Base-by-base conservation (phyloP, 2,329 filamentous ascomycete species). In the Corinectria fuckeliana region DNA sequence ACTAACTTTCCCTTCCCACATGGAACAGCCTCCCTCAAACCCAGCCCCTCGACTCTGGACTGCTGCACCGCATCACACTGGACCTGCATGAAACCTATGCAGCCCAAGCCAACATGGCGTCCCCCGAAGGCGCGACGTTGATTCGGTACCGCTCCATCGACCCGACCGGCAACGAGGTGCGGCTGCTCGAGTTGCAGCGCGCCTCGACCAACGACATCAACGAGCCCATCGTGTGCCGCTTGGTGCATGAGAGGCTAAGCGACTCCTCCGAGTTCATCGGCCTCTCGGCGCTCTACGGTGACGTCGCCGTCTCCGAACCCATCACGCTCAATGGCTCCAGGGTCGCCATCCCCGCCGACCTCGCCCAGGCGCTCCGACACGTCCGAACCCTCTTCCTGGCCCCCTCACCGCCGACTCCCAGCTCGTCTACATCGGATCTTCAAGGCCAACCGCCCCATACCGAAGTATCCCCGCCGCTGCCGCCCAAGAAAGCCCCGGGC, bases 201-300 rank as follows among this genome's bases (percentile, higher is more conserved):
- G 49, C 66, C 2, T 44, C 66, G 1, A 61, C 50, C 23, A 63
- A 63, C 65, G 57, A 67, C 38, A 34, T 68, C 18, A 59, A 56
- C 48, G 66, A 68, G 21, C 56, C 61, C 5, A 6, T 68, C 16
- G 61, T 67, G 8, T 68, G 66, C 49, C 66, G 63, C 16, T 49
- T 68, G 2, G 63, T 68, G 2, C 66, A 68, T 14, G 63, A 65
- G 30, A 60, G 50, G 26, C 28, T 67, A 9, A 36, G 18, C 21
- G 55, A 68, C n/a, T 52, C 63, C 1, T 41, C 65, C 11, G 66
- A 68, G n/a, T 68, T 63, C 23, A 65, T 68, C 13, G 66, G 66
- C 1, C 63, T 68, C 4, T 68, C 66, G 3, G 57, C 66, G 3
- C 66, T 68, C 0, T 68, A 66, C 28, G 66, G 66, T 14, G 64